Percentiles rank a stretch among this genome's conserved stretches.
Conservation (phyloP, 805 yeast genomes). For the Teunomyces pallodes region DNA sequence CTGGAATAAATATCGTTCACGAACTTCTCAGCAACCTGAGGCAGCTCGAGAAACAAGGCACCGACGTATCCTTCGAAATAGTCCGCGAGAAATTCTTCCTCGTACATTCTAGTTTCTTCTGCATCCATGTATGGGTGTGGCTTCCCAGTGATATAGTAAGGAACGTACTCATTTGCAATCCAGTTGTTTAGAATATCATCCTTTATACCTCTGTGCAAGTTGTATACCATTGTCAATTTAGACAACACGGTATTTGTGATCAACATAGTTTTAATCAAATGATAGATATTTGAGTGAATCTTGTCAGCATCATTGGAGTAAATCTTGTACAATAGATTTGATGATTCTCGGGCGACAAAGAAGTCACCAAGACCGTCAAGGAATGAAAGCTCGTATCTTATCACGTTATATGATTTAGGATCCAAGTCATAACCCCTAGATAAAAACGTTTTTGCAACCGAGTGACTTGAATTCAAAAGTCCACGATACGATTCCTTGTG, state of each 20-base stretch:
- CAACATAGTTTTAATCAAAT: constrained; percentile 29
- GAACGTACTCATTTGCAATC: constrained; percentile 27
- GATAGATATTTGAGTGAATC: constrained; percentile 17
- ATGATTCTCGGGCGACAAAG: constrained; percentile 35
- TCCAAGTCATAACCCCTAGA: constrained; percentile 17
- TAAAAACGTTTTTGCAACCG: constrained; percentile 20
- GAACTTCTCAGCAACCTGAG: constrained; percentile 33
- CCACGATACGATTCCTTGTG: constrained; percentile 38
- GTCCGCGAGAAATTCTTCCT: constrained; percentile 42
- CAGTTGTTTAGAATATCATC: constrained; percentile 24
- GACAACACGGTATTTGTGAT: constrained; percentile 39
- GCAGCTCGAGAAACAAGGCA: constrained; percentile 38
- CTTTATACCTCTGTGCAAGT: constrained; percentile 31
- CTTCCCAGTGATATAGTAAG: constrained; percentile 15
- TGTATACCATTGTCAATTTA: constrained; percentile 34
- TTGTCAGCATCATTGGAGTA: constrained; percentile 9
- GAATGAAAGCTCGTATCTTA: constrained; percentile 34
- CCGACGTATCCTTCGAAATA: constrained; percentile 44
- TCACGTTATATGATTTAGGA: constrained; percentile 18
- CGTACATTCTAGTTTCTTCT: constrained; percentile 24
- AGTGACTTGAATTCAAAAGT: constrained; percentile 25
- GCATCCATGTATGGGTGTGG: constrained; percentile 7
- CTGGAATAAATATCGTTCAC: constrained; percentile 29
- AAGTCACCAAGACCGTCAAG: constrained; percentile 43
- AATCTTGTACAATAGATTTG: constrained; percentile 31